These are phyloP conservation scores for Alopecurus myosuroides DNA, from an alignment of 176 grass and related monocot genomes.

Conservation along the genomic window DNA sequence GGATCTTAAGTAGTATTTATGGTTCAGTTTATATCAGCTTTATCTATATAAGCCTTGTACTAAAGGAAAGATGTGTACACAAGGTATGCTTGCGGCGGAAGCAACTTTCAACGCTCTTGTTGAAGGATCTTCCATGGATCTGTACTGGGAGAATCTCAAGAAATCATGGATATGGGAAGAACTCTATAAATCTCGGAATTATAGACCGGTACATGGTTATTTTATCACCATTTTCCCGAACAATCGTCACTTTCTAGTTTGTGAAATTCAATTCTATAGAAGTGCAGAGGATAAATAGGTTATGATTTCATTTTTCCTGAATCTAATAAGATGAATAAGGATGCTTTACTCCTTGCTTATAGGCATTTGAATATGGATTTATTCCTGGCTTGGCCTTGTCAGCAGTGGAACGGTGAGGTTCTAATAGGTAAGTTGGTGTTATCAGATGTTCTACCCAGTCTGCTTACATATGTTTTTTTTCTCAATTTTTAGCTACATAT, in stretches of 20 bases:
- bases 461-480: slow-evolving; percentile 10
- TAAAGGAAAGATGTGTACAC: slow-evolving; percentile 26
- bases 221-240: neutral
- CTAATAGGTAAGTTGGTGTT: slow-evolving; percentile 15
- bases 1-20: neutral
- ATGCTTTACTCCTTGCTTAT: slow-evolving; percentile 20
- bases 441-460: slow-evolving; percentile 5
- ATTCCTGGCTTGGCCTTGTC: slow-evolving; percentile 85
- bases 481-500: slow-evolving; percentile 67
- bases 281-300: neutral
- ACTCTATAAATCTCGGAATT: slow-evolving; percentile 85
- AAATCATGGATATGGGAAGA: slow-evolving; percentile 98
- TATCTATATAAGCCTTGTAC: slow-evolving; percentile 9
- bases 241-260: neutral
- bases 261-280: neutral
- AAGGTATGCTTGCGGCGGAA: slow-evolving; percentile 94
- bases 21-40: neutral
- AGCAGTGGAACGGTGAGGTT: slow-evolving; percentile 79
- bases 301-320: neutral
- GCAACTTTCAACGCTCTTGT: slow-evolving; percentile 61
- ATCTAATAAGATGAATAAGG: neutral
- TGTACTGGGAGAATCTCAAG: slow-evolving; percentile 83
- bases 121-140: slow-evolving; percentile 84
- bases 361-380: slow-evolving; percentile 95
- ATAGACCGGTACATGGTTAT: slow-evolving; percentile 74